Conservation (phyloP, 306 rosid species). For the Begonia fuchsioides region DNA sequence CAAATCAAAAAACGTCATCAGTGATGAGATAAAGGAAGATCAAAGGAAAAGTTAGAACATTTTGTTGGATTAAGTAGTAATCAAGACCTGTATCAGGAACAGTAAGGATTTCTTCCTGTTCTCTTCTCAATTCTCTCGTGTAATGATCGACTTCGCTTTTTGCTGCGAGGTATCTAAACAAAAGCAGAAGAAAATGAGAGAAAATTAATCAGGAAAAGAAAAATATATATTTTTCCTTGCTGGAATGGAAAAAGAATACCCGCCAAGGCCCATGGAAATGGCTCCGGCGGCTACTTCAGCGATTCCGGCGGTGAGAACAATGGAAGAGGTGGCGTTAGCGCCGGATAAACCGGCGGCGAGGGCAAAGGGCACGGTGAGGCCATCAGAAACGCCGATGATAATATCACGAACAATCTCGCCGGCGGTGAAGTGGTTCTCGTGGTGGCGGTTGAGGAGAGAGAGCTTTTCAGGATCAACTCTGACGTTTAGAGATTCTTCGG, state of each 20-base stretch:
- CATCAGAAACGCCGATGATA: constrained; percentile 31
- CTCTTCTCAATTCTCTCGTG: constrained; percentile 18
- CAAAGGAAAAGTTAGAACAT: too few species aligned
- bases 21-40: too few species aligned
- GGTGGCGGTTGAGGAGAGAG: constrained; percentile 5
- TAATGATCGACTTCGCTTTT: constrained; percentile 31
- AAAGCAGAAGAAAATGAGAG: neutral
- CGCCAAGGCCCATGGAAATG: constrained; percentile 36
- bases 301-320: constrained; percentile 29
- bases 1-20: too few species aligned
- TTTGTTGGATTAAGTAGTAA: too few species aligned
- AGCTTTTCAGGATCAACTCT: too few species aligned
- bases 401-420: constrained; percentile 28
- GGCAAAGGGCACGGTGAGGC: constrained; percentile 32
- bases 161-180: constrained; percentile 23
- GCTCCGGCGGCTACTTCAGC: constrained; percentile 37
- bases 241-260: constrained; percentile 9
- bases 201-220: neutral
- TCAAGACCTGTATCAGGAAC: constrained; percentile 33
- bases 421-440: constrained; percentile 26
- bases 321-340: constrained; percentile 25
- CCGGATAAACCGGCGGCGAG: constrained; percentile 32
- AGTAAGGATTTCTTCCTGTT: constrained; percentile 21
- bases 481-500: neutral
- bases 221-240: too few species aligned